Base-by-base conservation (phyloP, 768 basidiomycete genomes). In the Sporobolomyces pararoseus region DNA sequence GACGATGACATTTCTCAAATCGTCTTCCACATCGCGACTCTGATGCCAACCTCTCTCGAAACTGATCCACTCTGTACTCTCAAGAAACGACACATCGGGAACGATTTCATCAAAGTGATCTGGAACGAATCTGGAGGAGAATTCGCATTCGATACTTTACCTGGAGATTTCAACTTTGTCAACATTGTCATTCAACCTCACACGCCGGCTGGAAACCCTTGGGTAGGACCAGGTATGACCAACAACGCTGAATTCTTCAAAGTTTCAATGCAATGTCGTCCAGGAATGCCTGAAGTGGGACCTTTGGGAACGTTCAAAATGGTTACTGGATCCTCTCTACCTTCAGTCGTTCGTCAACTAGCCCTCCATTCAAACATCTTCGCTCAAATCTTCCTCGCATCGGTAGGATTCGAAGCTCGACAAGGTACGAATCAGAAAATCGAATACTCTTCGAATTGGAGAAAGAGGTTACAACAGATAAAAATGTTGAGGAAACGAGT, bases 1-100 rank as follows among this genome's bases (percentile, higher is more conserved):
- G 96, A 94, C 91, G 93, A 98, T 79, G 93, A 97, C 76, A 93
- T 97, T 58, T 87, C 89, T 6, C 94, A 98, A 78, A 86, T 96
- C 70, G 84, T 97, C 63, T 99, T 90, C 78, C 96, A 98, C 79
- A 89, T 92, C 4, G 90, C 95, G 13, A 98, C 96, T 3, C 87
- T 99, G 83, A 98, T 98, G 95, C 96, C 96, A 5, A 89, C 87
- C 63, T 83, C 82, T 53, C 72, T 64, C 35, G 72, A 80, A 12
- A 80, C 86, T 63, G 90, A 92, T 78, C 85, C 86, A 2, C 83
- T 85, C 57, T 87, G 85, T 75, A 87, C 85, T 71, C 84, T 87
- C 82, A 99, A 99, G 83, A 98, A 98, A 79, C 84, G 88, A 44
- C 91, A 96, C 78, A 92, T 99, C 63, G 96, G 96, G 42, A 99